Conservation (phyloP, 1,284 basidiomycete genomes). For the Papiliotrema flavescens region DNA sequence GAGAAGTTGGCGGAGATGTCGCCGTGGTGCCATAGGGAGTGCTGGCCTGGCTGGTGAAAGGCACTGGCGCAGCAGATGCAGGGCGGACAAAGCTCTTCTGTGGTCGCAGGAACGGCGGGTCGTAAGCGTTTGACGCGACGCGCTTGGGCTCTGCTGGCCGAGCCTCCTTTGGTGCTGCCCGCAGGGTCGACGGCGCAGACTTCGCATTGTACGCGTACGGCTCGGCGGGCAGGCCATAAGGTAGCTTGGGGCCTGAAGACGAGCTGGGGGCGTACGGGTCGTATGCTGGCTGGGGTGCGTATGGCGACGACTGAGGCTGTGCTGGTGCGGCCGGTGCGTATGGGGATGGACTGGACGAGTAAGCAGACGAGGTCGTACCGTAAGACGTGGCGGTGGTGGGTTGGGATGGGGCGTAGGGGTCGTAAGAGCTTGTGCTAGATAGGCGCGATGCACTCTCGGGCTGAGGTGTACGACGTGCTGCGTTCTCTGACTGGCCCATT, state of each 20-base stretch:
- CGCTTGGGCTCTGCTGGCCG: constrained; percentile 27
- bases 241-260: background rate
- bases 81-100: constrained; percentile 37
- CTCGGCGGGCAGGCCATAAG: background rate
- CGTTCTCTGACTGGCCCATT: constrained; percentile 23
- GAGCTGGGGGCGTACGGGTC: constrained; percentile 16
- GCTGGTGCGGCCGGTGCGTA: constrained; percentile 9
- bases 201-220: constrained; percentile 5
- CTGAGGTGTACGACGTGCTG: constrained; percentile 31
- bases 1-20: constrained; percentile 6
- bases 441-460: background rate
- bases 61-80: constrained; percentile 11
- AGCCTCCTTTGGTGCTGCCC: background rate
- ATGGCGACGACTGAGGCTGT: constrained; percentile 23
- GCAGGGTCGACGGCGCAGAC: constrained; percentile 7
- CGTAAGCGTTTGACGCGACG: constrained; percentile 44
- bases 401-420: constrained; percentile 23
- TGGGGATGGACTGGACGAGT: constrained; percentile 7
- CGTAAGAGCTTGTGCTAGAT: constrained; percentile 6
- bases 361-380: background rate
- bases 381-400: background rate
- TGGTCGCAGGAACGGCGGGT: constrained; percentile 40
- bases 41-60: constrained; percentile 10
- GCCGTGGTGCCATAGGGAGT: constrained; percentile 10
- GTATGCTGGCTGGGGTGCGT: constrained; percentile 7